phyloP scores from a whole-genome alignment of 1,139 yeast genomes.

The Taphrina flavorubra region DNA sequence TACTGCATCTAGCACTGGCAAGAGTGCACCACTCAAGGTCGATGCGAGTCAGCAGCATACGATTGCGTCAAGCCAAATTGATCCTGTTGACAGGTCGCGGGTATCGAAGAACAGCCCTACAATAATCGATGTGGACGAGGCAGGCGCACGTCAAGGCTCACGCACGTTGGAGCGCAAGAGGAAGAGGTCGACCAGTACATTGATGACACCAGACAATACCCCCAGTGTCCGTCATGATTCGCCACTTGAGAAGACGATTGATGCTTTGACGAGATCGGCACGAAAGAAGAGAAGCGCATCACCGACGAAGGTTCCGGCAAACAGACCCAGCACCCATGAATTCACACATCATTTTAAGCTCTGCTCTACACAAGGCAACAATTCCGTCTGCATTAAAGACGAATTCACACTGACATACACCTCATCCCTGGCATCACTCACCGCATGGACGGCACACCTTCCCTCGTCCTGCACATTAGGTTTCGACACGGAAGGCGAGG shows the following conservation, averaged over 20 bases:
- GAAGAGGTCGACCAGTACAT: slow-evolving; percentile 4
- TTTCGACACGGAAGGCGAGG: slow-evolving; percentile 29
- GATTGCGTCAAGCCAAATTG: too few relatives aligned
- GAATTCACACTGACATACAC: slow-evolving; percentile 18
- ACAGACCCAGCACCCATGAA: not conserved
- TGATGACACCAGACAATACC: too few relatives aligned
- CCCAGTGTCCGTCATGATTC: not conserved
- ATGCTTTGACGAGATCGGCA: not conserved
- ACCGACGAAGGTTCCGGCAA: not conserved
- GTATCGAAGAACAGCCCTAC: not conserved
- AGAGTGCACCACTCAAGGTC: too few relatives aligned
- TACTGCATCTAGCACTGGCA: not conserved
- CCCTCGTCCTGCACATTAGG: slow-evolving; percentile 13
- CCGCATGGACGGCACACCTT: not conserved
- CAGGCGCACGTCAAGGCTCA: not conserved
- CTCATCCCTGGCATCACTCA: slow-evolving; percentile 3
- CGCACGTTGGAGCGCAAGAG: not conserved
- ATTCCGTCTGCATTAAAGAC: slow-evolving; percentile 5
- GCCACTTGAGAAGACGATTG: not conserved
- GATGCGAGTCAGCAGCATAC: too few relatives aligned
- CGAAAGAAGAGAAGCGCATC: not conserved
- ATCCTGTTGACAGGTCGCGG: not conserved
- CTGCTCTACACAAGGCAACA: not conserved
- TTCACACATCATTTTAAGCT: slow-evolving; percentile 19
- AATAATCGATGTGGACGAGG: slow-evolving; percentile 2